Conservation (phyloP, 257 asterid species). For the Penstemon barbatus region DNA sequence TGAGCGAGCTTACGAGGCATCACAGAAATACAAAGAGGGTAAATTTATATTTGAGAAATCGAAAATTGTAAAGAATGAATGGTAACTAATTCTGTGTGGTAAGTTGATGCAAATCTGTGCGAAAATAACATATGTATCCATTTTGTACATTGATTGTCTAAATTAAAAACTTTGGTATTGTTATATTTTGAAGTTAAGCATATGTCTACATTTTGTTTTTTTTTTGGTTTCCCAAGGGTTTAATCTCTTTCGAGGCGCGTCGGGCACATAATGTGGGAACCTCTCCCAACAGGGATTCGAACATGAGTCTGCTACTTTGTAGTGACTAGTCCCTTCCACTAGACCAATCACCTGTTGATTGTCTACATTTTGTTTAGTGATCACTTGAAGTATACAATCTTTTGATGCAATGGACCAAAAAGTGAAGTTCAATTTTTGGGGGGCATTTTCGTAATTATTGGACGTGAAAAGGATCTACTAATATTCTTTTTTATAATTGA, state of each 20-base stretch:
- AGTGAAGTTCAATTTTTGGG: no score
- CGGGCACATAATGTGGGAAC: no score
- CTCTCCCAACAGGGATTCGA: no score
- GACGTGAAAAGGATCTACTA: no score
- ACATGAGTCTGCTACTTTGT: no score
- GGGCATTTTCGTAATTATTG: no score
- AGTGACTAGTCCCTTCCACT: no score
- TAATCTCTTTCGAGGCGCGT: no score
- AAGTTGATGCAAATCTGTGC: slow-evolving; percentile 22
- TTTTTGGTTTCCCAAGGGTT: neutral
- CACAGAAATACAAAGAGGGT: slow-evolving; percentile 85
- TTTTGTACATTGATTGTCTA: slow-evolving; percentile 28
- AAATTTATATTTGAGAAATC: slow-evolving; percentile 75
- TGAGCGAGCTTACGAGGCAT: slow-evolving; percentile 66
- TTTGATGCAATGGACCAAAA: no score
- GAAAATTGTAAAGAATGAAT: slow-evolving; percentile 70
- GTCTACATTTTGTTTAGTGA: neutral
- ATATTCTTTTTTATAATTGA: no score
- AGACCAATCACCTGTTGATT: no score
- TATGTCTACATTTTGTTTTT: neutral
- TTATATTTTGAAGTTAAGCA: slow-evolving; percentile 7
- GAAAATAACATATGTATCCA: slow-evolving; percentile 19
- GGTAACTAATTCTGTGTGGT: slow-evolving; percentile 42
- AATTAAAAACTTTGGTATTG: slow-evolving; percentile 6
- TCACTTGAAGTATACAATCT: neutral